Evolutionary conservation across 768 basidiomycete species (phyloP).

Genomic region (button mushroom (Agaricus bisporus)): DNA sequence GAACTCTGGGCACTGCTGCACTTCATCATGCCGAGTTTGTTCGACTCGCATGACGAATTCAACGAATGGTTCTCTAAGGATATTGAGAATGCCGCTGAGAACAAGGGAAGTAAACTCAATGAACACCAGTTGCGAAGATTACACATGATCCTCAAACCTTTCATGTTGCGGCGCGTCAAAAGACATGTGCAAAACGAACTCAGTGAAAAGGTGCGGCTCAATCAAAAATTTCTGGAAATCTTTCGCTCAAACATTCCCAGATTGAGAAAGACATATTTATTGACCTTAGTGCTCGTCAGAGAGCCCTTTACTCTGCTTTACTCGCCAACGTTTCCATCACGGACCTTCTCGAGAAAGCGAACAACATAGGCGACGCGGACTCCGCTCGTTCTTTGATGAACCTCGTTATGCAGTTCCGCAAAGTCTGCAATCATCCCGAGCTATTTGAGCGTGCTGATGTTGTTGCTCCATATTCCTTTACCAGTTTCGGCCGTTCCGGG

Average conservation of each 20-base stretch:
- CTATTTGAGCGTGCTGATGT: slow-evolving; percentile 97
- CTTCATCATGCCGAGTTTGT: slow-evolving; percentile 99
- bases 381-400: slow-evolving; percentile 96
- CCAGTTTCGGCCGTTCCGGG: slow-evolving; percentile 73
- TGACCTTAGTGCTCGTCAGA: slow-evolving; percentile 89
- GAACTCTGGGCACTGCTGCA: slow-evolving; percentile 98
- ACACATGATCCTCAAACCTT: slow-evolving; percentile 98
- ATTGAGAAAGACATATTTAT: slow-evolving; percentile 96
- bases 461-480: slow-evolving; percentile 87
- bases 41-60: slow-evolving; percentile 99
- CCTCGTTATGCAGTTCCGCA: slow-evolving; percentile 99
- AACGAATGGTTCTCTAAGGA: slow-evolving; percentile 99
- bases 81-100: slow-evolving; percentile 91
- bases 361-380: slow-evolving; percentile 84
- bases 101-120: slow-evolving; percentile 86
- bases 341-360: slow-evolving; percentile 90
- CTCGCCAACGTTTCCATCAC: slow-evolving; percentile 92
- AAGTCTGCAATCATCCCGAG: slow-evolving; percentile 98
- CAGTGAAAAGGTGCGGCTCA: slow-evolving; percentile 79
- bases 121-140: slow-evolving; percentile 91
- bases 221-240: no score
- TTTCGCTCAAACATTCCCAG: slow-evolving; percentile 30
- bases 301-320: slow-evolving; percentile 82
- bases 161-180: slow-evolving; percentile 97
- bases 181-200: slow-evolving; percentile 99